Base-by-base conservation (phyloP, 2,329 filamentous ascomycete species). In the Microdochium bolleyi region DNA sequence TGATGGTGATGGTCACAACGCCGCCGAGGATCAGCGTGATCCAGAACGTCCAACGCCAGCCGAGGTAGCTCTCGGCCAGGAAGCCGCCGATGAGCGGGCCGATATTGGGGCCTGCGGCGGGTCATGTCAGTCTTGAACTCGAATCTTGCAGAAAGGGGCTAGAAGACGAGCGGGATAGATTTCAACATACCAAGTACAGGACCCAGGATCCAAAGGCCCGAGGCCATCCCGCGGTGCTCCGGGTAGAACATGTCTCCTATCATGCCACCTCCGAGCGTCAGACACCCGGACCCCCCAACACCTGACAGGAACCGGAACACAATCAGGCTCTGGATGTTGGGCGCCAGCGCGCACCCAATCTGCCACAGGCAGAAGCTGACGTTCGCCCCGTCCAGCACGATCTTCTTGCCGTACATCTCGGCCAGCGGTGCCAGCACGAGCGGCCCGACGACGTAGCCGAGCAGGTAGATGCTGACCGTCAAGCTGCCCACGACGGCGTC, bases 341-440 rank as follows among this genome's bases (percentile, higher is more conserved):
- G 78, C 0, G 82, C 73, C 3, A 87, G 69, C 1, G 82, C 86
- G 54, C 83, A 86, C 0, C 80, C 84, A 56, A 88, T 76, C 48
- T 80, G 80, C 70, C 82, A 87, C 1, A 78, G 62, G 53, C 82
- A 75, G 63, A 87, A 88, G 54, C 82, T 72, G 5, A 75, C 61
- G 56, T 83, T 88, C 53, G 81, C 79, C 2, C 61, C 64, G 22
- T 78, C 74, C 55, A 87, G 75, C 32, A 88, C 64, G 1, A 74
- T 66, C 3, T 80, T 66, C 2, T 85, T 75, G 1, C 85, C 84
- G 60, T 85, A 87, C 53, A 87, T 78, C 63, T 88, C 85, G 1
- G 76, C 81, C 48, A 84, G 60, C 0, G 81, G 81, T 1, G 80
- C 78, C 2, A 84, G 62, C 49, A 83, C 68, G 7, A 84, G 65